A percentile compares a stretch with the other conserved stretches of the same genome.
phyloP scores from a whole-genome alignment of 306 rosid genomes.

The Prunus dulcis region DNA sequence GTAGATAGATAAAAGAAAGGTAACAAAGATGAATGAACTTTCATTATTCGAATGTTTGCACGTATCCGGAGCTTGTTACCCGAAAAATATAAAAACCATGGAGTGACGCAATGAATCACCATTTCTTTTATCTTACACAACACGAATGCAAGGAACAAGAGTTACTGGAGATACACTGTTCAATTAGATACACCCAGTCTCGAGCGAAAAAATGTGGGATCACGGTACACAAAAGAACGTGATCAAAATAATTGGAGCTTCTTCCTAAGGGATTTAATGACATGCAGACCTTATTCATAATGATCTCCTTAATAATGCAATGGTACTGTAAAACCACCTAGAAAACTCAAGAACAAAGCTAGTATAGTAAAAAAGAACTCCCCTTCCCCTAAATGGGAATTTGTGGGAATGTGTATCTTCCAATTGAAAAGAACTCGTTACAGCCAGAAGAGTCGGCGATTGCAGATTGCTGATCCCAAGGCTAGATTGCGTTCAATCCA shows the following conservation, averaged over 20 bases:
- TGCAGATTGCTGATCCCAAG: constrained; percentile 14
- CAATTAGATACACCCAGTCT: neutral
- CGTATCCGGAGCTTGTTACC: neutral
- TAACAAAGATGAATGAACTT: neutral
- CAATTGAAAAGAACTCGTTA: neutral
- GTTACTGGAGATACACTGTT: neutral
- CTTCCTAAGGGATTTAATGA: neutral
- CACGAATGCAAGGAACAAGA: neutral
- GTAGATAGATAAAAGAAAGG: neutral
- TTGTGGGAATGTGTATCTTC: neutral
- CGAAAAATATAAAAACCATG: neutral
- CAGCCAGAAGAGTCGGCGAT: constrained; percentile 1
- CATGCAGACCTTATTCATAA: neutral
- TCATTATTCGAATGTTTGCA: neutral
- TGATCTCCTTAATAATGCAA: neutral
- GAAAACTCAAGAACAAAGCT: neutral
- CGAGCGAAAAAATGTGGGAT: neutral
- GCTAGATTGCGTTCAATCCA: constrained; percentile 74
- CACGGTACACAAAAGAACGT: neutral
- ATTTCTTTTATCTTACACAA: neutral
- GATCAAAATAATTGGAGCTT: neutral
- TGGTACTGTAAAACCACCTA: neutral
- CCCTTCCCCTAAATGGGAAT: neutral
- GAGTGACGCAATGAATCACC: neutral
- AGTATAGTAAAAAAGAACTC: neutral